A percentile compares a stretch with the other conserved stretches of the same genome.
Conservation (phyloP, 225 moss, liverwort and hornwort species). For the Climacium dendroides region DNA sequence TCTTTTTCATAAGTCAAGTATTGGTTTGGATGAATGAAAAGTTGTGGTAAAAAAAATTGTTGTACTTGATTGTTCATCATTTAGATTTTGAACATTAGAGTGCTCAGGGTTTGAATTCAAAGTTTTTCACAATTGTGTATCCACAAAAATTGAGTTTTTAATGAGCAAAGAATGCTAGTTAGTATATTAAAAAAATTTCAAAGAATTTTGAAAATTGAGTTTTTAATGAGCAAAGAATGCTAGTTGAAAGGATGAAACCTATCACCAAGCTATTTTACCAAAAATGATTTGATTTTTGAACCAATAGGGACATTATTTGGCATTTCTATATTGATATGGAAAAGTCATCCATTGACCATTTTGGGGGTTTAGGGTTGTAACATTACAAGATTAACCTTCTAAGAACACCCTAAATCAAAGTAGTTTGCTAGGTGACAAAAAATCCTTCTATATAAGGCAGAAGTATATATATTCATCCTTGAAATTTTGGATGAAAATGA, state of each 20-base stretch:
- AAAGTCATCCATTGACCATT: neutral
- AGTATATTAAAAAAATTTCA: neutral
- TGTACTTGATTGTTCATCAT: neutral
- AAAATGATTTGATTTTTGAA: neutral
- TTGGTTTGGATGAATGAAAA: neutral
- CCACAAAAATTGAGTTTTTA: neutral
- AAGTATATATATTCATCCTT: neutral
- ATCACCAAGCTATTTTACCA: too few relatives aligned
- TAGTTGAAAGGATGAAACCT: too few relatives aligned
- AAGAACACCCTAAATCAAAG: rapidly evolving
- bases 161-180: neutral
- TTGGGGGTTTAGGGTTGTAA: neutral
- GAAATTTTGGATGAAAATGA: too few relatives aligned
- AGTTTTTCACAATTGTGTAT: neutral
- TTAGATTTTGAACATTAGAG: rapidly evolving
- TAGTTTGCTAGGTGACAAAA: rapidly evolving
- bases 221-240: too few relatives aligned
- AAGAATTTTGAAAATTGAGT: too few relatives aligned
- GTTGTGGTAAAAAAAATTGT: rapidly evolving
- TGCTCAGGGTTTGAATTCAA: neutral
- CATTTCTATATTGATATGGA: neutral
- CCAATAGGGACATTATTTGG: neutral
- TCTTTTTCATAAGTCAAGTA: neutral
- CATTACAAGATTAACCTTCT: rapidly evolving
- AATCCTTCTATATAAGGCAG: too few relatives aligned